These are phyloP conservation scores for Fulvia fulva DNA, from an alignment of 2,329 filamentous ascomycete genomes.

Conservation along the genomic window DNA sequence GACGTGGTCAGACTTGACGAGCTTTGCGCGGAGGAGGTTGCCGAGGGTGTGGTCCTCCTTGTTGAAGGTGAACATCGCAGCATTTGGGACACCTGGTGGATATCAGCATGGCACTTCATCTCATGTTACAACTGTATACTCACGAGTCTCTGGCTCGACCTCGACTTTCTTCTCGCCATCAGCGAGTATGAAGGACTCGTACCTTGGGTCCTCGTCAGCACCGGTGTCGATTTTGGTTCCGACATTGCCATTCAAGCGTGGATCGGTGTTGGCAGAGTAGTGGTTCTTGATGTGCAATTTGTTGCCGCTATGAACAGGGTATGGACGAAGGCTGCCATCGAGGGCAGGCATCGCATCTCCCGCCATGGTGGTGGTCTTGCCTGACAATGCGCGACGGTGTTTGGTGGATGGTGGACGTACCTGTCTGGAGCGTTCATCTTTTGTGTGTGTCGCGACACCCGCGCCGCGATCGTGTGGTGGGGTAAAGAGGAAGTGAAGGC, in stretches of 20 bases:
- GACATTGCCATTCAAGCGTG: slow-evolving; percentile 19
- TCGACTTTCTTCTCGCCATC: slow-evolving; percentile 93
- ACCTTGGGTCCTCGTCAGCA: slow-evolving; percentile 54
- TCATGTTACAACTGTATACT: slow-evolving; percentile 33
- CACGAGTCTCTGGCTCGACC: slow-evolving; percentile 83
- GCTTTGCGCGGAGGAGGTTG: slow-evolving; percentile 80
- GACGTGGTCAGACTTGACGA: slow-evolving; percentile 79
- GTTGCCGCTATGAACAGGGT: neutral
- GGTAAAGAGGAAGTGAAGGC: neutral
- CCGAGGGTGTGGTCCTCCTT: slow-evolving; percentile 81
- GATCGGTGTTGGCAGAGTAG: slow-evolving; percentile 14
- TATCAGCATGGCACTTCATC: slow-evolving; percentile 1
- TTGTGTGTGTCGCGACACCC: slow-evolving; percentile 20
- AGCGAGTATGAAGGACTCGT: slow-evolving; percentile 85
- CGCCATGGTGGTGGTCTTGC: slow-evolving; percentile 9
- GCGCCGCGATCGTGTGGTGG: neutral
- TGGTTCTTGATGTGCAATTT: slow-evolving; percentile 12
- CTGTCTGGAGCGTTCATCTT: slow-evolving; percentile 54
- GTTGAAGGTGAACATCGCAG: slow-evolving; percentile 90
- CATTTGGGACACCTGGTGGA: slow-evolving; percentile 75
- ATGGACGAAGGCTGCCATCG: neutral
- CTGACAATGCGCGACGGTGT: slow-evolving; percentile 2
- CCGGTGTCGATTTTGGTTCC: slow-evolving; percentile 20
- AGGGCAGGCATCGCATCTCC: neutral
- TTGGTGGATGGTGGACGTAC: slow-evolving; percentile 36